Base-by-base conservation (phyloP, 352 stramenopile genomes). In the Phytophthora hibernalis region DNA sequence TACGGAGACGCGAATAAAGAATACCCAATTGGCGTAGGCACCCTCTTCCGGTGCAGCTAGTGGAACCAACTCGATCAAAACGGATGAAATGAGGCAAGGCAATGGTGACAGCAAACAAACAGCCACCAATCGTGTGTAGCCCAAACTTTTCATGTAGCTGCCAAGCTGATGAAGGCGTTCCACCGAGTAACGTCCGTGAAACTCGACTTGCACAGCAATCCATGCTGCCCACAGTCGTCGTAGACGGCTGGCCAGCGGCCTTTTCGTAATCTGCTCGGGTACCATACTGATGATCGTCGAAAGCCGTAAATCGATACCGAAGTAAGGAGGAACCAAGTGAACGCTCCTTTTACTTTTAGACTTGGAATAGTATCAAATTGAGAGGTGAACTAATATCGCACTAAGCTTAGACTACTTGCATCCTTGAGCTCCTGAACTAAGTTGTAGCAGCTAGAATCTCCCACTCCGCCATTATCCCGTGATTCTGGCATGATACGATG, bases 101-200 rank as follows among this genome's bases (percentile, higher is more conserved):
- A 30, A 30, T 13, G 53, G 58, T 3, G 59, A 60, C 3, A 70
- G 15, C 20, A 65, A 16, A 22, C 42, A 64, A 16, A 70, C 18
- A 15, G 63, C 6, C 3, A 63, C 1, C 5, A 60, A 20, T 15
- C 56, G 38, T 12, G 26, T 45, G 5, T 16, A 20, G n/a, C 31
- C 67, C 6, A 43, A 48, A 3, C 21, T 21, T 3, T 48, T 7
- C 10, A 45, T 61, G 33, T 71, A 76, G 5, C 3, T 13, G 6
- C 62, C 35, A 30, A 76, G 58, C 0, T 12, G 18, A 15, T 40
- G 58, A 28, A 77, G 45, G 12, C 68, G 52, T 6, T 60, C 35
- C 5, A 54, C 22, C 7, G 68, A 80, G 50, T 77, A 80, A 6
- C 49, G 54, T 12, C 72, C 72, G n/a, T 72, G 68, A 5, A 76